Evolutionary conservation across 2,329 filamentous ascomycete genomes (phyloP).

Genomic region (Pseudogymnoascus sp.): DNA sequence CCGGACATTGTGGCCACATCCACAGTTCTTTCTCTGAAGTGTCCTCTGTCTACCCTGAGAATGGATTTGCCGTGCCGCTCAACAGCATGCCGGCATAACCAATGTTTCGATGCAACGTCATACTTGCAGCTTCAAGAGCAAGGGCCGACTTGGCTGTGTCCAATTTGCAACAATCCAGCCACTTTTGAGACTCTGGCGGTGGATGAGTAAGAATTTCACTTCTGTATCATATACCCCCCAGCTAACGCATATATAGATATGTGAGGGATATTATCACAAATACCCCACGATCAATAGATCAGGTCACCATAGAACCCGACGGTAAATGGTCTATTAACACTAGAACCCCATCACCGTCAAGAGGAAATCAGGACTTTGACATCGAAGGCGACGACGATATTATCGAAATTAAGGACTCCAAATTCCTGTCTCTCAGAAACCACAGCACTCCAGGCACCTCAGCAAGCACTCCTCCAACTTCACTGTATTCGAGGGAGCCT

Average conservation of each 20-base stretch:
- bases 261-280: conserved; percentile 76
- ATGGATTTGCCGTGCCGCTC: conserved; percentile 75
- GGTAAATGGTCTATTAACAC: conserved; percentile 58
- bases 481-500: conserved; percentile 24
- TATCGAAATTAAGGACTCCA: conserved; percentile 36
- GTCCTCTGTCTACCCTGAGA: conserved; percentile 79
- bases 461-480: conserved; percentile 19
- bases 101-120: conserved; percentile 89
- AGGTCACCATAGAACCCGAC: conserved; percentile 83
- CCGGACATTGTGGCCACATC: conserved; percentile 85
- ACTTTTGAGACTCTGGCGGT: conserved; percentile 76
- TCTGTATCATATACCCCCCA: neutral
- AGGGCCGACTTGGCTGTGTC: conserved; percentile 93
- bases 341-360: conserved; percentile 18
- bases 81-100: conserved; percentile 73
- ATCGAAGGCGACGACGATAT: conserved; percentile 40
- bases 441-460: conserved; percentile 22
- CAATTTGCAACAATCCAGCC: conserved; percentile 78
- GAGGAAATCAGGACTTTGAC: conserved; percentile 24
- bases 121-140: conserved; percentile 94
- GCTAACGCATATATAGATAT: conserved; percentile 46
- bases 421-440: conserved; percentile 31
- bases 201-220: conserved; percentile 58
- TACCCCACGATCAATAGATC: conserved; percentile 63
- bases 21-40: conserved; percentile 82